These are phyloP conservation scores for Blastocystis sp. DNA, from an alignment of 352 stramenopile genomes.

Conservation along the genomic window DNA sequence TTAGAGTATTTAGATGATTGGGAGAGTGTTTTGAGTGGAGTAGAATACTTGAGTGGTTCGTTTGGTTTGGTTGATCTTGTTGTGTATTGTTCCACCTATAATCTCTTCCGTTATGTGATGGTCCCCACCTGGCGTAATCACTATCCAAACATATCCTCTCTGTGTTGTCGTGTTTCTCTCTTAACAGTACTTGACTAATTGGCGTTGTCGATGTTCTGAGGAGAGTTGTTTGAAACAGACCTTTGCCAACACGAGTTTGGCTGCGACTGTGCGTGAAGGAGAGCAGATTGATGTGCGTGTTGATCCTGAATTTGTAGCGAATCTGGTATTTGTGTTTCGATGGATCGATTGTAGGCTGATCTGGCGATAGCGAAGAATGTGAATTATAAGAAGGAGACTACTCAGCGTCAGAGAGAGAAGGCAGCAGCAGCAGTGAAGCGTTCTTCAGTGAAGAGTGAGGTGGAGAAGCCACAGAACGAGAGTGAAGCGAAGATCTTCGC, in stretches of 20 bases:
- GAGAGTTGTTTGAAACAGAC: background rate
- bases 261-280: slow-evolving; percentile 25
- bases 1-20: slow-evolving; percentile 28
- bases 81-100: slow-evolving; percentile 27
- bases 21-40: slow-evolving; percentile 5
- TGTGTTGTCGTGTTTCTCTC: background rate
- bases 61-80: slow-evolving; percentile 38
- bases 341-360: background rate
- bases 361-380: slow-evolving; percentile 16
- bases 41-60: background rate
- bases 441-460: background rate
- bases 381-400: slow-evolving; percentile 42
- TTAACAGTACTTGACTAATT: background rate
- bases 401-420: slow-evolving; percentile 48
- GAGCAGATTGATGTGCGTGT: slow-evolving; percentile 41
- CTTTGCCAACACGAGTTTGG: background rate
- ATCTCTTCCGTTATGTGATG: slow-evolving; percentile 61
- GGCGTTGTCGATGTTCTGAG: slow-evolving; percentile 16
- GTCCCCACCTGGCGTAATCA: background rate
- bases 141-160: slow-evolving; percentile 40
- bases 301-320: background rate
- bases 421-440: background rate
- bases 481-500: slow-evolving; percentile 24
- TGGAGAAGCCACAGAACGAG: background rate
- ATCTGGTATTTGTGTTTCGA: background rate